phyloP scores from a whole-genome alignment of 2,329 filamentous ascomycete genomes.

The Hypoxylon sp. region DNA sequence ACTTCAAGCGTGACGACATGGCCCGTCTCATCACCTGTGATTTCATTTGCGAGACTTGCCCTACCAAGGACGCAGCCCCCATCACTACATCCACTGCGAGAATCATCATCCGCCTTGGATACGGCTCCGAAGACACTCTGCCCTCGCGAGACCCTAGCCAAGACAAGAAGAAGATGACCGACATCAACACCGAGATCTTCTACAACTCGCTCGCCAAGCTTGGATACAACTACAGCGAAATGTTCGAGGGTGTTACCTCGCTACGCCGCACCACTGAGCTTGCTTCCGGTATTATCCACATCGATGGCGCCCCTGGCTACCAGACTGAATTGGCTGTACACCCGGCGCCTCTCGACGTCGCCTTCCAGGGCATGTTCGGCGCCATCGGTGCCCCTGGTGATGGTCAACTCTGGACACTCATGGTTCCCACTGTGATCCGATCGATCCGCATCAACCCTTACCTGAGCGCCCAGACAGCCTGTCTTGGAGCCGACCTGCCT shows the following conservation, averaged over 20 bases:
- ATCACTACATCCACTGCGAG: slow-evolving; percentile 43
- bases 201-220: slow-evolving; percentile 37
- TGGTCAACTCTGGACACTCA: slow-evolving; percentile 29
- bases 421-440: slow-evolving; percentile 35
- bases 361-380: slow-evolving; percentile 25
- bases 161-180: slow-evolving; percentile 38
- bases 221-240: slow-evolving; percentile 38
- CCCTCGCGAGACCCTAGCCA: slow-evolving; percentile 13
- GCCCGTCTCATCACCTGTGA: slow-evolving; percentile 18
- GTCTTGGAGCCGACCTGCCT: slow-evolving; percentile 7
- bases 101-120: slow-evolving; percentile 40
- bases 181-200: slow-evolving; percentile 44
- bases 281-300: slow-evolving; percentile 20
- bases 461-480: slow-evolving; percentile 20
- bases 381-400: slow-evolving; percentile 19
- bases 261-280: slow-evolving; percentile 19
- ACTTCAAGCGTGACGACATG: slow-evolving; percentile 23
- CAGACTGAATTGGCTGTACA: slow-evolving; percentile 35
- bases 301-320: slow-evolving; percentile 11
- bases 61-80: slow-evolving; percentile 41
- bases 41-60: slow-evolving; percentile 27
- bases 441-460: slow-evolving; percentile 32
- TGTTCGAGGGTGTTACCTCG: slow-evolving; percentile 34
- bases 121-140: slow-evolving; percentile 39
- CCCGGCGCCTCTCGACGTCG: slow-evolving; percentile 46